Evolutionary conservation across 2,329 filamentous ascomycete species (phyloP).

Genomic region (Pyrenophora teres): DNA sequence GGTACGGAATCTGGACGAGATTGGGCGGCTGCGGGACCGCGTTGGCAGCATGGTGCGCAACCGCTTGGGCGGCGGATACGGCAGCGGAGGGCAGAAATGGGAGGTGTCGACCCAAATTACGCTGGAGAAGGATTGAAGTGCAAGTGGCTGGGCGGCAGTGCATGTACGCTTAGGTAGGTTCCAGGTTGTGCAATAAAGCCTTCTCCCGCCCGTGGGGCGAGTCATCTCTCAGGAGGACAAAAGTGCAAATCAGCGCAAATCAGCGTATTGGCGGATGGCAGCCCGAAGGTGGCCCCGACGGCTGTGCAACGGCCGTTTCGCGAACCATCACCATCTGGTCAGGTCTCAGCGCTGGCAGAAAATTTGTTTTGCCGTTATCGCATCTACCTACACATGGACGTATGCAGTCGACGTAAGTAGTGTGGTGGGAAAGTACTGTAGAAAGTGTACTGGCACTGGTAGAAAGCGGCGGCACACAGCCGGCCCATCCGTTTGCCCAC

Average conservation of each 20-base stretch:
- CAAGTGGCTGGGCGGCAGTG: slow-evolving; percentile 18
- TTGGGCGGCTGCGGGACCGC: slow-evolving; percentile 74
- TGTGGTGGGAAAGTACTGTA: too few relatives aligned
- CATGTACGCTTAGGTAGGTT: slow-evolving; percentile 18
- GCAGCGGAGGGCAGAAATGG: slow-evolving; percentile 80
- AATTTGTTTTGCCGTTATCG: too few relatives aligned
- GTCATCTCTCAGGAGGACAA: slow-evolving; percentile 18
- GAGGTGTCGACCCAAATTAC: slow-evolving; percentile 87
- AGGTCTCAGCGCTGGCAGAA: background rate
- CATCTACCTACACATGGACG: too few relatives aligned
- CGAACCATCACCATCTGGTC: too few relatives aligned
- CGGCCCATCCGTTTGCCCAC: slow-evolving; percentile 10
- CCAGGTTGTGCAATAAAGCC: slow-evolving; percentile 24
- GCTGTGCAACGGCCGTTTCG: slow-evolving; percentile 7
- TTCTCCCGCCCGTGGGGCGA: slow-evolving; percentile 26
- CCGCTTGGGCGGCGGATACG: slow-evolving; percentile 84
- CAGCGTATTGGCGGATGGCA: slow-evolving; percentile 18
- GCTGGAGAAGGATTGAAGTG: slow-evolving; percentile 53
- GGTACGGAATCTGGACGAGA: slow-evolving; percentile 66
- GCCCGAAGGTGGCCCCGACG: slow-evolving; percentile 27
- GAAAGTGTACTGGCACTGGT: too few relatives aligned
- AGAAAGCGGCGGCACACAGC: background rate
- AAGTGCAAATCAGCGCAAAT: slow-evolving; percentile 9
- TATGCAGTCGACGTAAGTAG: too few relatives aligned
- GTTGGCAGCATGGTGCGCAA: slow-evolving; percentile 81